Percentiles rank a stretch among this genome's conserved stretches.
Conservation (phyloP, 768 basidiomycete genomes). For the Mycena latifolia region DNA sequence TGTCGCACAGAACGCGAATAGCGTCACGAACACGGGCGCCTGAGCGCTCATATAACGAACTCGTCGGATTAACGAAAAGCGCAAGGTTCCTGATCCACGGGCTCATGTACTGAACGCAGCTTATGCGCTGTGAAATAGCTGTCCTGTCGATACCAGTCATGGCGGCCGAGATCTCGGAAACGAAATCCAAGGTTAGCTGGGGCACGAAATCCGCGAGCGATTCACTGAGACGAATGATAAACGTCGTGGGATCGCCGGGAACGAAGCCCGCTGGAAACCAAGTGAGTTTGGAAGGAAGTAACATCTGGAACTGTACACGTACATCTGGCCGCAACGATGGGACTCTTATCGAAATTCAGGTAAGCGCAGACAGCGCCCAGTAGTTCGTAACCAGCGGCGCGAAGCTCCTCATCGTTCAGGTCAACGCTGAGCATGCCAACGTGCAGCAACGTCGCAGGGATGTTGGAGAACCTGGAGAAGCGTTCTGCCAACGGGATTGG, state of each 20-base stretch:
- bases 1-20: constrained; percentile 81
- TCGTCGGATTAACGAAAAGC: constrained; percentile 76
- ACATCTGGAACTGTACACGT: constrained; percentile 24
- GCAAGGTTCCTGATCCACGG: constrained; percentile 92
- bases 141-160: constrained; percentile 65
- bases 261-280: constrained; percentile 64
- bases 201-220: constrained; percentile 81
- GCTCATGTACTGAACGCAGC: constrained; percentile 84
- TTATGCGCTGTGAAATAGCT: constrained; percentile 67
- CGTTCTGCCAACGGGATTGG: constrained; percentile 68
- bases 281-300: background rate
- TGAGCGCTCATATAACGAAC: constrained; percentile 76
- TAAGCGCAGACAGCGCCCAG: constrained; percentile 82
- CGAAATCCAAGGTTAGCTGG: constrained; percentile 87
- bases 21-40: constrained; percentile 85
- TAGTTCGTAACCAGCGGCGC: constrained; percentile 83
- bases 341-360: constrained; percentile 81
- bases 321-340: constrained; percentile 81
- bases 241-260: constrained; percentile 73
- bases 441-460: constrained; percentile 89
- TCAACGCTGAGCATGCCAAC: constrained; percentile 86
- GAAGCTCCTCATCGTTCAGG: constrained; percentile 80
- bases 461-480: constrained; percentile 84
- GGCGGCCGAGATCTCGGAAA: constrained; percentile 83
- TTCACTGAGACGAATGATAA: constrained; percentile 77